A percentile compares a stretch with the other conserved stretches of the same genome.
phyloP scores from a whole-genome alignment of 108 stramenopile genomes.

The Cyclostephanos invisitatus region DNA sequence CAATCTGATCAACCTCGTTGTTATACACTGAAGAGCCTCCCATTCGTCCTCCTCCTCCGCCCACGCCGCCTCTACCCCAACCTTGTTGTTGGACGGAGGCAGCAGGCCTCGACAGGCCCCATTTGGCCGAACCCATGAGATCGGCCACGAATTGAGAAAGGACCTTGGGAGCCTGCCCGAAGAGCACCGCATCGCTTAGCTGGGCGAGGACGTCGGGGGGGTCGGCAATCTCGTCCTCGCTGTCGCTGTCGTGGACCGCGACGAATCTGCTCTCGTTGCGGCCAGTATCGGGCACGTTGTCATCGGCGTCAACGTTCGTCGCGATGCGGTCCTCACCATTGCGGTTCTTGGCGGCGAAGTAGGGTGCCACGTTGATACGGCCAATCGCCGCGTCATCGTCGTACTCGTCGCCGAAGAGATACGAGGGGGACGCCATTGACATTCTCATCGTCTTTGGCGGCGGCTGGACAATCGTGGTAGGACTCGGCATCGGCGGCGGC shows the following conservation, averaged over 20 bases:
- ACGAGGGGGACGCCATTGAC: too few relatives aligned
- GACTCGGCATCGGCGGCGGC: too few relatives aligned
- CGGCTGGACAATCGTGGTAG: too few relatives aligned
- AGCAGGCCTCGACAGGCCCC: conserved; percentile 1
- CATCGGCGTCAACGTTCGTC: neutral
- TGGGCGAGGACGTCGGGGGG: conserved; percentile 15
- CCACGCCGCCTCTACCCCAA: neutral
- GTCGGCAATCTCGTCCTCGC: neutral
- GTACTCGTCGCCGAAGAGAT: too few relatives aligned
- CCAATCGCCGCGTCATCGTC: too few relatives aligned
- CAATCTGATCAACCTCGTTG: neutral
- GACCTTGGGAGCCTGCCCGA: conserved; percentile 14
- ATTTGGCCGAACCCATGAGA: conserved; percentile 15
- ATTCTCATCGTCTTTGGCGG: neutral
- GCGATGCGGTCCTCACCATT: neutral
- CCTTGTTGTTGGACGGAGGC: neutral
- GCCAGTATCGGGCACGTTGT: neutral
- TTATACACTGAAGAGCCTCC: neutral
- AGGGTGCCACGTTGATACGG: too few relatives aligned
- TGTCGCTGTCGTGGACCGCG: neutral
- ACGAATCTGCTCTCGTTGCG: too few relatives aligned
- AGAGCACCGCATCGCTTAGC: conserved; percentile 25
- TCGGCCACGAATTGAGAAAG: conserved; percentile 16
- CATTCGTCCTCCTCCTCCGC: neutral
- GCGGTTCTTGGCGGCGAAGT: neutral